Conservation (phyloP, 805 yeast genomes). For the Nakazawaea laoshanensis region DNA sequence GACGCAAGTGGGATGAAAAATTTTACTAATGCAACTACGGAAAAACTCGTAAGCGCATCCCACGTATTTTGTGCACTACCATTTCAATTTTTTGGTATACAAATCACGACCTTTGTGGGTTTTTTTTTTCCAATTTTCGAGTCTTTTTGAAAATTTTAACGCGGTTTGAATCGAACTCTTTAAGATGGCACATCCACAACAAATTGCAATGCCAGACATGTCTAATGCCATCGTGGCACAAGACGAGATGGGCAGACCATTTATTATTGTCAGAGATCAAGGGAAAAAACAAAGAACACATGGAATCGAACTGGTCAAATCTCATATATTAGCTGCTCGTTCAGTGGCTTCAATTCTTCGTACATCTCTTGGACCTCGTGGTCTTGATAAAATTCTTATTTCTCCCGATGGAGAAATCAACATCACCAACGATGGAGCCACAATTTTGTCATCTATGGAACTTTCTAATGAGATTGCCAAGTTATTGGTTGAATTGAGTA, state of each 20-base stretch:
- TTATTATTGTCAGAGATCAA: slow-evolving; percentile 88
- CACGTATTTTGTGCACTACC: no score
- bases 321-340: slow-evolving; percentile 91
- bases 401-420: slow-evolving; percentile 97
- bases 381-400: slow-evolving; percentile 92
- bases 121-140: no score
- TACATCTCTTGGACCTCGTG: slow-evolving; percentile 95
- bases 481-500: slow-evolving; percentile 84
- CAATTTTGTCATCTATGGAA: slow-evolving; percentile 93
- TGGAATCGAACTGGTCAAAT: slow-evolving; percentile 74
- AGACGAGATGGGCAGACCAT: slow-evolving; percentile 98
- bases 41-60: no score
- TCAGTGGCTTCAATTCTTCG: slow-evolving; percentile 88
- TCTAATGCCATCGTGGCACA: slow-evolving; percentile 98
- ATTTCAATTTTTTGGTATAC: no score
- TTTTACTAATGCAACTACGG: no score
- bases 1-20: no score
- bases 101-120: no score
- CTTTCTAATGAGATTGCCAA: slow-evolving; percentile 94
- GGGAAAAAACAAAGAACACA: slow-evolving; percentile 47
- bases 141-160: background rate
- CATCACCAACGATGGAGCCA: slow-evolving; percentile 97
- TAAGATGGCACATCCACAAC: slow-evolving; percentile 21
- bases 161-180: background rate
- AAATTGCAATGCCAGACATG: slow-evolving; percentile 71